Conservation (phyloP, 257 asterid genomes). For the Plantago elongata region DNA sequence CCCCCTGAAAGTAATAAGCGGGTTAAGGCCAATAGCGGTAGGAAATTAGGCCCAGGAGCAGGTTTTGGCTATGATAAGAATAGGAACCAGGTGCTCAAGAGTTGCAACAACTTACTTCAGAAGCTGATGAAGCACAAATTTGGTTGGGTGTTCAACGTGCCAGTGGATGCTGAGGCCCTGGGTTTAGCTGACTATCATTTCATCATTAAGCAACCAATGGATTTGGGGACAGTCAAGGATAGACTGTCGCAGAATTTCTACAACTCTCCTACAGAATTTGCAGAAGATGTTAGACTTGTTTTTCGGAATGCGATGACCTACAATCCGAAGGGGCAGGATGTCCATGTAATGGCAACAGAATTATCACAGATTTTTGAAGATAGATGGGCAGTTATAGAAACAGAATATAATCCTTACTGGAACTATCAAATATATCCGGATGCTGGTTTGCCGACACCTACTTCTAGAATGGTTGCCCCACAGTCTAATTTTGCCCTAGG, state of each 20-base stretch:
- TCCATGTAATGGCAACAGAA: conserved; percentile 75
- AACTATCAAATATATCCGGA: conserved; percentile 59
- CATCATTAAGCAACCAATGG: conserved; percentile 83
- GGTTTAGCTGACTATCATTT: conserved; percentile 73
- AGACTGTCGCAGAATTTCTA: conserved; percentile 59
- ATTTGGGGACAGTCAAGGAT: conserved; percentile 76
- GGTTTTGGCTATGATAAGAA: conserved; percentile 49
- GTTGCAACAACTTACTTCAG: conserved; percentile 67
- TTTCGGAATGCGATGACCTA: conserved; percentile 88
- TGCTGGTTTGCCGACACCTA: conserved; percentile 50
- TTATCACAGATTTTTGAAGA: conserved; percentile 69
- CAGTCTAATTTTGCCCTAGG: conserved; percentile 37
- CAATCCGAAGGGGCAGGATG: conserved; percentile 92
- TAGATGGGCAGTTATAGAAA: conserved; percentile 69
- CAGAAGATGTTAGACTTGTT: conserved; percentile 87
- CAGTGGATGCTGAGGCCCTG: conserved; percentile 64
- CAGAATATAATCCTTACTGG: conserved; percentile 54
- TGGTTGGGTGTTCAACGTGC: conserved; percentile 87
- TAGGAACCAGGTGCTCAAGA: conserved; percentile 47
- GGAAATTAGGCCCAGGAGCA: conserved; percentile 36
- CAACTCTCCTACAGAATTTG: conserved; percentile 68
- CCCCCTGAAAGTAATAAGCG: conserved; percentile 78
- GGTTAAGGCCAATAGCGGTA: conserved; percentile 57
- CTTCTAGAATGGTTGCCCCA: conserved; percentile 44
- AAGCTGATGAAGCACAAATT: conserved; percentile 81